Base-by-base conservation (phyloP, 116 monocot species). In the Dioscorea cayenensis region DNA sequence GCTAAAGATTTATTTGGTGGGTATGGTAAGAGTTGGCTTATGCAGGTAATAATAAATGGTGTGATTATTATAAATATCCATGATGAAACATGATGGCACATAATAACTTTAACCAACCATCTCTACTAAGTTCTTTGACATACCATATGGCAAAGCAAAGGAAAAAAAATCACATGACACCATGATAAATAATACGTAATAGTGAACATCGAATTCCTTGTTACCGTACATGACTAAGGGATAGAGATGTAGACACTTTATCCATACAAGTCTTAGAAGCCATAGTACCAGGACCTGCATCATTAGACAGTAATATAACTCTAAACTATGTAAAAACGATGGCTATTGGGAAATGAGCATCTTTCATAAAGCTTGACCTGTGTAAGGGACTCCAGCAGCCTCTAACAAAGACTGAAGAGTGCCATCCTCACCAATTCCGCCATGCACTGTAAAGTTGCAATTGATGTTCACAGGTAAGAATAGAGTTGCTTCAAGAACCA, bases 361-460 rank as follows among this genome's bases (percentile, higher is more conserved):
- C 58, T 8, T 21, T 20, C 11, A 17, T 12, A 66, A 73, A 11
- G 12, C 16, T 49, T 64, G 59, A 95, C 95, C 92, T 78, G 95
- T 95, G 65, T 95, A 92, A 72, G 87, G 87, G 77, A 95, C 73
- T 76, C 80, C 84, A 69, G 85, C 79, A 83, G 73, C 76, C 67
- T 89, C 92, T 75, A 95, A 76, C 68, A 95, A 66, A 66, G 89
- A 82, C 72, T 95, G 95, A 63, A 92, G 85, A 3, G 87, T 95
- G 48, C 95, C 95, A 82, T 95, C 92, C 75, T 95, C 95, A 69
- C 95, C 95, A 73, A 95, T 92, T 69, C 89, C 92, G 82, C 95
- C 95, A 85, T 92, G 95, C 59, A 95, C 95, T 95, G 74, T 55
- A 55, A 55, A 55, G 55, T 55, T 5, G 17, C n/a, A 55, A 16